A percentile compares a stretch with the other conserved stretches of the same genome.
Conservation (phyloP, 495 filamentous ascomycete species). For the Lasiosphaeria ovina region DNA sequence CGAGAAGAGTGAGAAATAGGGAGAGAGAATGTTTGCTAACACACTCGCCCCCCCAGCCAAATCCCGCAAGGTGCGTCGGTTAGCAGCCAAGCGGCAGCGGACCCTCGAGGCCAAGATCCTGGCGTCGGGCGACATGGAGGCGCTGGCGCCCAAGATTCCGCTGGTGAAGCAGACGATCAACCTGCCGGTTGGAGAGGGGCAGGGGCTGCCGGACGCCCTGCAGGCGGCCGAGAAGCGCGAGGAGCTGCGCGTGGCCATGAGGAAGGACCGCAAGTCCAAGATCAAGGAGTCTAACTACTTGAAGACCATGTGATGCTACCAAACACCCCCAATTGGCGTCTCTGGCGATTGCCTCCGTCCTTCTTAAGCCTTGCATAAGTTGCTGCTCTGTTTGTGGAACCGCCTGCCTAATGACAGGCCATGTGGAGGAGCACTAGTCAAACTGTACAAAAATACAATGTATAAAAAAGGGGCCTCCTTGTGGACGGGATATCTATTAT, state of each 20-base stretch:
- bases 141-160: constrained; percentile 70
- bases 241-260: constrained; percentile 66
- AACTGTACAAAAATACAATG: too few relatives aligned
- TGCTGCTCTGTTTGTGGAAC: too few relatives aligned
- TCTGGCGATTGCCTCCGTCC: too few relatives aligned
- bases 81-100: constrained; percentile 65
- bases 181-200: constrained; percentile 64
- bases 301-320: constrained; percentile 62
- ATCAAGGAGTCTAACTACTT: constrained; percentile 97
- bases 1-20: background rate
- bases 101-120: constrained; percentile 62
- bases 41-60: constrained; percentile 54
- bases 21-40: background rate
- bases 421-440: too few relatives aligned
- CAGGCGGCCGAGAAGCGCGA: constrained; percentile 57
- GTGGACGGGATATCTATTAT: too few relatives aligned
- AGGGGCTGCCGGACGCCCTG: constrained; percentile 54
- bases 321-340: background rate
- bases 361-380: too few relatives aligned
- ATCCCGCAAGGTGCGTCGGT: constrained; percentile 70
- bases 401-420: too few relatives aligned
- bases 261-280: constrained; percentile 67
- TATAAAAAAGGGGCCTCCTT: too few relatives aligned
- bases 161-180: constrained; percentile 82
- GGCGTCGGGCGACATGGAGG: constrained; percentile 61